Evolutionary conservation across 306 rosid genomes (phyloP).

Genomic region (Pyrus pyrifolia): DNA sequence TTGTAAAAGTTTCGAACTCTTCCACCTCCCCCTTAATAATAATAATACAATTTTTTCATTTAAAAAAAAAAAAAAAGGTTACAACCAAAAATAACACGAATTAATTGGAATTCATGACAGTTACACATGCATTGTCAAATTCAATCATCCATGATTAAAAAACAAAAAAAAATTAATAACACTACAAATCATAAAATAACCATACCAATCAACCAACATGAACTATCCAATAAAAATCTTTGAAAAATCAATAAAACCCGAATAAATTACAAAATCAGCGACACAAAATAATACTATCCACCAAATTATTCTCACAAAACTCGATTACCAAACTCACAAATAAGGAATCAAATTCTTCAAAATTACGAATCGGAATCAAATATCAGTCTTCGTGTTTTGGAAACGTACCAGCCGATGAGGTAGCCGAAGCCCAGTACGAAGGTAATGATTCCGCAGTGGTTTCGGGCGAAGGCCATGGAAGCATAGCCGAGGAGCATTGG

Average conservation of each 20-base stretch:
- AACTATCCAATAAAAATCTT: not conserved
- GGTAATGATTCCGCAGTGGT: constrained; percentile 66
- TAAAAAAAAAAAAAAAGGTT: not conserved
- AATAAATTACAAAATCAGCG: not conserved
- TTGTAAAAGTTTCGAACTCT: no score
- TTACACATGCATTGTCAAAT: not conserved
- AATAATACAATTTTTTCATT: no score
- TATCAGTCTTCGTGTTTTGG: not conserved
- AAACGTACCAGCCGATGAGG: constrained; percentile 71
- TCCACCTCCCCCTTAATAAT: no score
- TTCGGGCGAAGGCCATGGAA: constrained; percentile 66
- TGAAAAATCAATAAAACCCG: not conserved
- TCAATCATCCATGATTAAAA: not conserved
- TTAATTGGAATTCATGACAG: not conserved
- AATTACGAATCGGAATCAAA: not conserved
- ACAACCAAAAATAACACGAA: not conserved
- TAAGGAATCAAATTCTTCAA: not conserved
- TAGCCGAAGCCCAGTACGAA: constrained; percentile 77
- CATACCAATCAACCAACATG: not conserved
- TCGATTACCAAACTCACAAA: not conserved
- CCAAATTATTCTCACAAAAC: not conserved
- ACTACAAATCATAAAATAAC: not conserved
- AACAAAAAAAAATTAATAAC: not conserved
- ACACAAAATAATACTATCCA: not conserved
- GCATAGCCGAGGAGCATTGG: constrained; percentile 77